Evolutionary conservation across 352 stramenopile genomes (phyloP), one percentile per base, ranked within the genome.

Genomic region (Globisporangium apiculatum): DNA sequence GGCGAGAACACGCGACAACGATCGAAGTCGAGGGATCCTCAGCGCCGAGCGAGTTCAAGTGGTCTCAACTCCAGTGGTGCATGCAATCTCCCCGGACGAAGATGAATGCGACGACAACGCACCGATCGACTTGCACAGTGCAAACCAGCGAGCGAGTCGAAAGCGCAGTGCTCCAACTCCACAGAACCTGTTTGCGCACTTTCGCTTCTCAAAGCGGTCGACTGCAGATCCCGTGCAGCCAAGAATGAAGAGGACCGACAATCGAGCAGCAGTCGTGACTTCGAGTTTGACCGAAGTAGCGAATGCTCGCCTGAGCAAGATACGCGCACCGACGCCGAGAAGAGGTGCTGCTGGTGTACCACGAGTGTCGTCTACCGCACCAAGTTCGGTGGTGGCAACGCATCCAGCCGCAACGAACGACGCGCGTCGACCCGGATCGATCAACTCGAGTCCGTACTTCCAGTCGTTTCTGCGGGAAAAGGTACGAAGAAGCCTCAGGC

Each of bases 401-500:
- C 24, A 31, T 31, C 24, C 11, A 17, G 11, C 42, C 5, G 42
- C 4, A 47, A 17, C 42, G 12, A n/a, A 47, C 12, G 42, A 47
- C 11, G 12, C 5, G 5, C n/a, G 3, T n/a, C 36, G 8, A 14
- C 18, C 40, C 10, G 42, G 48, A 6, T 48, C 57, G 3, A 54
- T 63, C 24, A 9, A 48, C 24, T 63, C 58, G 18, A 56, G 37
- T 5, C 61, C 61, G 11, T 67, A 65, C 24, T 67, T 64, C 46
- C 35, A 56, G 18, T 51, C 56, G 47, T 64, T 64, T 49, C 9
- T 67, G 57, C 55, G 46, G 12, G 46, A 67, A 45, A 64, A 67
- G 49, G 61, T 67, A 47, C 36, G 24, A 31, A 31, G 24, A 31
- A 31, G 24, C 24, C 24, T 31, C 24, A 31, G 24, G 24, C 24